A percentile compares a stretch with the other conserved stretches of the same genome.
Evolutionary conservation across 2,329 filamentous ascomycete species (phyloP).

Genomic region (Blastomyces percursus): DNA sequence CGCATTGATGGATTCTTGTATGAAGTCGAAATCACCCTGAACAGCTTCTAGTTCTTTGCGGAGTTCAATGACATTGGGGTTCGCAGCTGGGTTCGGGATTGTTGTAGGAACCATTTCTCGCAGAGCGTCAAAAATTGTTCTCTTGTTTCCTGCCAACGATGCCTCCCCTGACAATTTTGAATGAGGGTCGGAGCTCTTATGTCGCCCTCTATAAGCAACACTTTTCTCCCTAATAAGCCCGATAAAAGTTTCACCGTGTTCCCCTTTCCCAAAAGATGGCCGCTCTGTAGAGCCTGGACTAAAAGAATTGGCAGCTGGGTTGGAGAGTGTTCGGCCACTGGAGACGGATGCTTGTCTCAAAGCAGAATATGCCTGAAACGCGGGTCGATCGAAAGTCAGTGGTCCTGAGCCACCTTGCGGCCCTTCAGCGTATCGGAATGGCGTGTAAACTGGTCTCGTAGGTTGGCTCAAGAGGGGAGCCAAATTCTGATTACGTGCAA

Average conservation of each 20-base stretch:
- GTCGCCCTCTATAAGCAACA: slow-evolving; percentile 26
- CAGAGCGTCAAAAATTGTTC: slow-evolving; percentile 24
- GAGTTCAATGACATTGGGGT: slow-evolving; percentile 24
- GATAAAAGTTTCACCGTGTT: slow-evolving; percentile 38
- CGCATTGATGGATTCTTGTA: slow-evolving; percentile 29
- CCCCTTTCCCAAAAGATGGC: slow-evolving; percentile 18
- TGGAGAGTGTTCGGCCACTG: slow-evolving; percentile 35
- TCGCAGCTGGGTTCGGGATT: slow-evolving; percentile 25
- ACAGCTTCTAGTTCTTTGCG: slow-evolving; percentile 26
- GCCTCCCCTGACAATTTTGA: slow-evolving; percentile 20
- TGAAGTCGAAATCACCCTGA: slow-evolving; percentile 35
- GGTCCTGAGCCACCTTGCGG: slow-evolving; percentile 33
- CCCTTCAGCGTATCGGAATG: slow-evolving; percentile 36
- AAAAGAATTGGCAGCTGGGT: slow-evolving; percentile 19
- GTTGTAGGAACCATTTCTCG: slow-evolving; percentile 27
- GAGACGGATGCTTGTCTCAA: slow-evolving; percentile 36
- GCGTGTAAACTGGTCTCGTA: slow-evolving; percentile 33
- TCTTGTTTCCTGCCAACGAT: slow-evolving; percentile 23
- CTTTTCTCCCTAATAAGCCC: slow-evolving; percentile 38
- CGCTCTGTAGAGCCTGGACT: slow-evolving; percentile 11
- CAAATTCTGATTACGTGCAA: slow-evolving; percentile 8
- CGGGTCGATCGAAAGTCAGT: slow-evolving; percentile 30
- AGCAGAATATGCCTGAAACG: slow-evolving; percentile 39
- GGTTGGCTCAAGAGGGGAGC: slow-evolving; percentile 20
- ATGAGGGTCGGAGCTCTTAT: slow-evolving; percentile 19